Evolutionary conservation across 108 stramenopile species (phyloP).

Genomic region (Skeletonema menzelii): DNA sequence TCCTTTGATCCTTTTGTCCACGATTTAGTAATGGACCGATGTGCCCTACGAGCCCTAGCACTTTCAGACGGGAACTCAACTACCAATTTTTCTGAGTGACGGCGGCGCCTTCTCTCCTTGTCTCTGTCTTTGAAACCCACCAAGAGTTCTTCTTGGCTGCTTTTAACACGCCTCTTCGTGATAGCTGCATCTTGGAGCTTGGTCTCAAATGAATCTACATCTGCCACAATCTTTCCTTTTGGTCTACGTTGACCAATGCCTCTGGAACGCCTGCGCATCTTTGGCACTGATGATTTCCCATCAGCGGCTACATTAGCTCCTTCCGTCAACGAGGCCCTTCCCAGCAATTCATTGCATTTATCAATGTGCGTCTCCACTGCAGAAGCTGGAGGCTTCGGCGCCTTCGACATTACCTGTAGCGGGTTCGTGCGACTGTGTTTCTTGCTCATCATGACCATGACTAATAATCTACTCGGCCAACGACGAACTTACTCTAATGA

Average conservation of each 20-base stretch:
- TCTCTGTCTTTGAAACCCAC: not conserved
- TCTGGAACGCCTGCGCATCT: not conserved
- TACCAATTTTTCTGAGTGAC: not conserved
- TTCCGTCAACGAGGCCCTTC: not conserved
- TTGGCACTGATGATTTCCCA: not conserved
- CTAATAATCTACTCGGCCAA: not conserved
- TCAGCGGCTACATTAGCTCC: not conserved
- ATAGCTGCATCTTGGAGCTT: not conserved
- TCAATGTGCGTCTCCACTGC: not conserved
- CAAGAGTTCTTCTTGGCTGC: not conserved
- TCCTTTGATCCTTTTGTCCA: not conserved
- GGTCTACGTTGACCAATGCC: not conserved
- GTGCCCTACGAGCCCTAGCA: not conserved
- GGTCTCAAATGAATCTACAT: not conserved
- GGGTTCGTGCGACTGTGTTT: not conserved
- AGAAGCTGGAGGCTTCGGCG: not conserved
- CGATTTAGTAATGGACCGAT: not conserved
- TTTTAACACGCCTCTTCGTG: not conserved
- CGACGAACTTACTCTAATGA: not conserved
- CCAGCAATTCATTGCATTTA: not conserved
- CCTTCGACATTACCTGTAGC: not conserved
- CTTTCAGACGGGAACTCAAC: not conserved
- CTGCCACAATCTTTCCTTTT: not conserved
- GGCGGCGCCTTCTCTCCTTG: not conserved
- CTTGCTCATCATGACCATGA: not conserved